Evolutionary conservation across 177 flowering plant genomes (phyloP).

Genomic region (Vitis hybrid): DNA sequence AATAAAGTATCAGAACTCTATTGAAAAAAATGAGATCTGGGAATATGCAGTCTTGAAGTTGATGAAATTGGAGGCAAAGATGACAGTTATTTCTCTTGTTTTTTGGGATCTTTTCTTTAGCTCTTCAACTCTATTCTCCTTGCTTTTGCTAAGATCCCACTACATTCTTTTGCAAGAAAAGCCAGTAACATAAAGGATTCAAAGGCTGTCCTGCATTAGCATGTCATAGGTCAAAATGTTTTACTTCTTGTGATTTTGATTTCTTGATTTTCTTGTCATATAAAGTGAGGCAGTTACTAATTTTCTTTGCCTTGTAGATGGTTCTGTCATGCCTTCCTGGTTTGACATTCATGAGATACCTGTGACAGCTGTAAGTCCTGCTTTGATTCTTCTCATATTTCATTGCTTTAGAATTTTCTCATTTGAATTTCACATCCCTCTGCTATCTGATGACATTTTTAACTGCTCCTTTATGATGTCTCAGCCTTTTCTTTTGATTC

Average conservation of each 20-base stretch:
- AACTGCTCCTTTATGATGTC: not conserved
- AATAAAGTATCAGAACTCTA: too few relatives aligned
- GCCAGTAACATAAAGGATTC: not conserved
- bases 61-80: too few relatives aligned
- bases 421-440: not conserved
- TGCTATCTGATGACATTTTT: not conserved
- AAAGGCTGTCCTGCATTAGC: too few relatives aligned
- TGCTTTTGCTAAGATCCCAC: too few relatives aligned
- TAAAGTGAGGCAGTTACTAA: too few relatives aligned
- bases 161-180: not conserved
- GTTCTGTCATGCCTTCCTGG: conserved; percentile 92
- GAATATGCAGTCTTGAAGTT: too few relatives aligned
- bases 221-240: not conserved
- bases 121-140: too few relatives aligned
- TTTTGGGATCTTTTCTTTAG: too few relatives aligned
- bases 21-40: too few relatives aligned
- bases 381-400: not conserved
- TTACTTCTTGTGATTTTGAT: not conserved
- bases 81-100: too few relatives aligned
- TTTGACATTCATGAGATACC: conserved; percentile 92
- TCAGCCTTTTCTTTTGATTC: not conserved
- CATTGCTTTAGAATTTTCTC: not conserved
- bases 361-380: conserved; percentile 66
- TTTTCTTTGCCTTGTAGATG: conserved; percentile 50
- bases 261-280: too few relatives aligned